Evolutionary conservation across 495 filamentous ascomycete species (phyloP).

Genomic region (Cudoniella acicularis): DNA sequence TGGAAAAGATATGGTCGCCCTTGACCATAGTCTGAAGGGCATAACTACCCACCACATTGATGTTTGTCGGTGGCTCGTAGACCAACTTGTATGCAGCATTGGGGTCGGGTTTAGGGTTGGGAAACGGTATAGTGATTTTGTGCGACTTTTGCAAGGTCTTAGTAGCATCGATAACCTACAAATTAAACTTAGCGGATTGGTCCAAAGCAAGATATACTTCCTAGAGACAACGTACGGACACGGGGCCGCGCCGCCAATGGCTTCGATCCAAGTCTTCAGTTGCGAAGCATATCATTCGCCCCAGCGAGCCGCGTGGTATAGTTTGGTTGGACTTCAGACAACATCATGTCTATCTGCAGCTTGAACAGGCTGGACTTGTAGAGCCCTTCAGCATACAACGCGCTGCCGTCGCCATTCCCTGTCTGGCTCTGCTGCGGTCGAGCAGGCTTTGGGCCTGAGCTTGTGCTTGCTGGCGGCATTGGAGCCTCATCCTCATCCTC

Average conservation of each 20-base stretch:
- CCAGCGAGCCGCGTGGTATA: slow-evolving; percentile 61
- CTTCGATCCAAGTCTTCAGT: slow-evolving; percentile 73
- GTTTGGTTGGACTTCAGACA: slow-evolving; percentile 63
- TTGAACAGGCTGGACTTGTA: slow-evolving; percentile 78
- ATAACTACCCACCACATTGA: slow-evolving; percentile 90
- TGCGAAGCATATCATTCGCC: slow-evolving; percentile 66
- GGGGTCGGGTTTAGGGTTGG: slow-evolving; percentile 66
- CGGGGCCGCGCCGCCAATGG: slow-evolving; percentile 52
- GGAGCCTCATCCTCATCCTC: not conserved
- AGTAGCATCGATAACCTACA: slow-evolving; percentile 62
- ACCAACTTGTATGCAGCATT: slow-evolving; percentile 76
- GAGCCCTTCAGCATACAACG: slow-evolving; percentile 23
- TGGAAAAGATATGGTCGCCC: slow-evolving; percentile 47
- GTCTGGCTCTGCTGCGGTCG: not conserved
- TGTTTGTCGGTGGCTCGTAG: slow-evolving; percentile 68
- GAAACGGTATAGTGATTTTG: slow-evolving; percentile 73
- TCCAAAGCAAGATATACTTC: not conserved
- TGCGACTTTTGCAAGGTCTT: slow-evolving; percentile 59
- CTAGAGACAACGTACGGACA: slow-evolving; percentile 40
- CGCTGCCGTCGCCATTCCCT: slow-evolving; percentile 12
- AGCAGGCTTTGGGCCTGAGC: not conserved
- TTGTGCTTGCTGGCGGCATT: not conserved
- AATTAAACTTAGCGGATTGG: no score
- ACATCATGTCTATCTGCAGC: slow-evolving; percentile 80
- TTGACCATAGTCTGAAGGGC: slow-evolving; percentile 68